A percentile compares a stretch with the other conserved stretches of the same genome.
Conservation (phyloP, 768 basidiomycete species). For the Amanita rubescens region DNA sequence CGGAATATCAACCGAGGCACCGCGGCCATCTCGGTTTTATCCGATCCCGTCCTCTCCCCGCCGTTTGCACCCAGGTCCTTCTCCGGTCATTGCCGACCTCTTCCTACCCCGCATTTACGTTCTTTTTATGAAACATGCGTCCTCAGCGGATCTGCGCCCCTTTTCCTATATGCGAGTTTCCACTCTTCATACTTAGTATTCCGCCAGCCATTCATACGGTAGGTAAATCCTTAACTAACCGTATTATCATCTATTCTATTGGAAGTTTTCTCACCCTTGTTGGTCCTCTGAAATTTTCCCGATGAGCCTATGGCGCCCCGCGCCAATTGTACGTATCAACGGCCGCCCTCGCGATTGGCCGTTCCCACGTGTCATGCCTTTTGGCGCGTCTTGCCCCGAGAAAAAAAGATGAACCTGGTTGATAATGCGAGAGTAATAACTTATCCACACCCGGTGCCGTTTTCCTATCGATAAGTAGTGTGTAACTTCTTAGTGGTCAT, state of each 20-base stretch:
- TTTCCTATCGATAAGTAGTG: not conserved
- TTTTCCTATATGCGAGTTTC: not conserved
- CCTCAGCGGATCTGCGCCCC: conserved; percentile 1
- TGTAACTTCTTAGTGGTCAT: not conserved
- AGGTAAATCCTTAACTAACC: not conserved
- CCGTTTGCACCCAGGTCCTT: not conserved
- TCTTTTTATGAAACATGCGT: not conserved
- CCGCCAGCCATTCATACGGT: not conserved
- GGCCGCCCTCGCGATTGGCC: not conserved
- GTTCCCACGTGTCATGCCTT: not conserved
- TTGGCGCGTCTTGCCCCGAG: no score
- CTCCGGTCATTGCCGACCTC: conserved; percentile 1
- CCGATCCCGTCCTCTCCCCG: conserved; percentile 4
- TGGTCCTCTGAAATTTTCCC: not conserved
- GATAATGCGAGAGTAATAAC: not conserved
- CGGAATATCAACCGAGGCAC: conserved; percentile 16
- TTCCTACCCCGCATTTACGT: not conserved
- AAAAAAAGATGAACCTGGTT: no score
- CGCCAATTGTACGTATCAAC: not conserved
- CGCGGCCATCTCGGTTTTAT: conserved; percentile 17
- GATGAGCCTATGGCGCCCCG: not conserved
- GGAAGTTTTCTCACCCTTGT: not conserved
- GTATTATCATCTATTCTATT: not conserved
- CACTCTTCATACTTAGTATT: not conserved
- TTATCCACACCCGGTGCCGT: not conserved